Base-by-base conservation (phyloP, 2,329 filamentous ascomycete genomes). In the Cercospora zeae-maydis region DNA sequence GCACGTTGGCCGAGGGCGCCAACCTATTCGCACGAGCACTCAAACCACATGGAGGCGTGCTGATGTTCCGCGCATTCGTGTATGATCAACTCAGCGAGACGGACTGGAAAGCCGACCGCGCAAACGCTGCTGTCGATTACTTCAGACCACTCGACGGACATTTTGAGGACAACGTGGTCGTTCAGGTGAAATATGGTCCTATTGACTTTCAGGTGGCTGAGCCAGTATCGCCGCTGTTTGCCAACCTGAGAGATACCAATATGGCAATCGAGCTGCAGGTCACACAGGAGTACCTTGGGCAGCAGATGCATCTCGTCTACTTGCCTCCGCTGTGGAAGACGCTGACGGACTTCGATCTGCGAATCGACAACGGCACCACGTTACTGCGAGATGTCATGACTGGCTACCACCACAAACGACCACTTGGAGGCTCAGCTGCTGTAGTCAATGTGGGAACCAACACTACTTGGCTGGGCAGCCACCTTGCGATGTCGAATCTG, bases 131-230 rank as follows among this genome's bases (percentile, higher is more conserved):
- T 0, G 86, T 89, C 0, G 79, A 90, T 0, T 89, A 84, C 74
- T 90, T 91, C 73, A 78, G 84, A 14, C 79, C 80, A 0, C 80
- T 90, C 0, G 88, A 91, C 69, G 83, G 81, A 4, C 73, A 86
- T 63, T 91, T 91, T 61, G 85, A 88, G 21, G 84, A 87, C 51
- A 91, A 91, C 52, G 87, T 90, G 0, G 80, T 91, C 0, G 80
- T 91, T 2, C 88, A 91, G 71, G 86, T 91, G 75, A 91, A 91
- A 74, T 89, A 88, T 65, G 88, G 88, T 9, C 87, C 88, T 0
- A 90, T 90, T 63, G 88, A 91, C 71, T 90, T 91, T 74, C 88
- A 90, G 69, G 86, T 90, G 10, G 83, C 88, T 36, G 88, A 90
- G 72, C 85, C 88, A 1, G 75, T 81, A 1, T 88, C 84, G 3